phyloP scores from a whole-genome alignment of 441 rosid genomes.

The Biscutella laevigata region DNA sequence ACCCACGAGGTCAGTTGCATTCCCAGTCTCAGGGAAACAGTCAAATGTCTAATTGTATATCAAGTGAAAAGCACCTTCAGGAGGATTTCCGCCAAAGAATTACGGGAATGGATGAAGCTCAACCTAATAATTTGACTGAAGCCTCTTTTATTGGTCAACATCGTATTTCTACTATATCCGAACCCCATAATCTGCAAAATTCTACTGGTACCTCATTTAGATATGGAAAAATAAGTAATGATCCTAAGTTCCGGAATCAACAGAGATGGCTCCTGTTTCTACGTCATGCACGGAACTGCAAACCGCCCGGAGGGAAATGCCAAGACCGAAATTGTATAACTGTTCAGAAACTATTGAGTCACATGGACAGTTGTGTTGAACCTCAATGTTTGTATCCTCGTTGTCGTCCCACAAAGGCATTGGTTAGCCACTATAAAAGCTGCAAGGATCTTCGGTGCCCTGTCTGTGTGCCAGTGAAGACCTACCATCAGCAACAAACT shows the following conservation, averaged over 20 bases:
- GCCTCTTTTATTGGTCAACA: constrained; percentile 45
- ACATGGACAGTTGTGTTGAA: constrained; percentile 63
- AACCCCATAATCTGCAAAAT: constrained; percentile 31
- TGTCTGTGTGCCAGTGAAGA: constrained; percentile 81
- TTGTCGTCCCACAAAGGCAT: constrained; percentile 60
- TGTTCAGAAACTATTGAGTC: constrained; percentile 63
- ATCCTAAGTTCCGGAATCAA: constrained; percentile 61
- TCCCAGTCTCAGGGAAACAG: constrained; percentile 49
- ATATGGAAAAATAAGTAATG: constrained; percentile 45
- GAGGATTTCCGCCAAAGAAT: constrained; percentile 72
- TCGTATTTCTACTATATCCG: constrained; percentile 36
- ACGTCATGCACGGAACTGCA: constrained; percentile 81
- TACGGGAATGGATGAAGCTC: constrained; percentile 71
- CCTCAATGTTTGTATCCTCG: constrained; percentile 67
- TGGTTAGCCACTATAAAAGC: constrained; percentile 57
- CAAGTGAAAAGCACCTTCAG: constrained; percentile 60
- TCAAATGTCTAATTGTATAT: constrained; percentile 37
- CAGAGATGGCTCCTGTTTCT: constrained; percentile 83
- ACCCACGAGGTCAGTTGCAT: constrained; percentile 49
- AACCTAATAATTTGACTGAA: constrained; percentile 57
- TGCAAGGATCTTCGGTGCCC: constrained; percentile 72
- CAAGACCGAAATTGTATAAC: constrained; percentile 49
- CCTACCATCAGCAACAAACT: constrained; percentile 42
- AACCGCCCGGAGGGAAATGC: constrained; percentile 83
- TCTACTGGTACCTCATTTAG: constrained; percentile 37